Percentiles rank a stretch among this genome's conserved stretches.
Evolutionary conservation across 495 filamentous ascomycete genomes (phyloP).

Genomic region (Neurospora intermedia): DNA sequence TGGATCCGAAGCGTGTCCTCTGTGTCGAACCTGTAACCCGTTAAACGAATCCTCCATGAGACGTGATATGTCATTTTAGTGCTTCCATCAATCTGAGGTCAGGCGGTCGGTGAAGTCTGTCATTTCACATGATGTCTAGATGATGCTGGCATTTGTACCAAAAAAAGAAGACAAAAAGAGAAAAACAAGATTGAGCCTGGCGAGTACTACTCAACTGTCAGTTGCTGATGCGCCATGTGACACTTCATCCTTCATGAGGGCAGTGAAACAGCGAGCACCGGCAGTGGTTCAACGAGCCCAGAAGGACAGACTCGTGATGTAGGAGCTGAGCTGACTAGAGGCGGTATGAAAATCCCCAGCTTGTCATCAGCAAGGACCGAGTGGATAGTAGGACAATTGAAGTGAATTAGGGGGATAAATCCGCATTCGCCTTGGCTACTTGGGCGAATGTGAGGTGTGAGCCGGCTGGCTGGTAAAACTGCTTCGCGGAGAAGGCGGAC

Average conservation of each 20-base stretch:
- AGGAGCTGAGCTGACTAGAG: background rate
- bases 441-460: background rate
- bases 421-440: background rate
- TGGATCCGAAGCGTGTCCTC: background rate
- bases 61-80: background rate
- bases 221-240: background rate
- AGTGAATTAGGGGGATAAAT: background rate
- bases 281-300: background rate
- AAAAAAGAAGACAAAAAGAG: background rate
- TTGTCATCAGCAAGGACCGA: background rate
- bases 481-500: background rate
- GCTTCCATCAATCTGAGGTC: background rate
- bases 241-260: background rate
- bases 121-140: background rate
- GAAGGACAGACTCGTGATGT: background rate
- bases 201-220: background rate
- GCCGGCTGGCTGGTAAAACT: background rate
- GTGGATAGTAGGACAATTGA: background rate
- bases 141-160: background rate
- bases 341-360: background rate
- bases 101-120: background rate
- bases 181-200: background rate
- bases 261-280: background rate
- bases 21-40: background rate
- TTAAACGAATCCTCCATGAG: background rate